phyloP scores from a whole-genome alignment of 169 alveolate genomes.

The Cryptosporidium ryanae region DNA sequence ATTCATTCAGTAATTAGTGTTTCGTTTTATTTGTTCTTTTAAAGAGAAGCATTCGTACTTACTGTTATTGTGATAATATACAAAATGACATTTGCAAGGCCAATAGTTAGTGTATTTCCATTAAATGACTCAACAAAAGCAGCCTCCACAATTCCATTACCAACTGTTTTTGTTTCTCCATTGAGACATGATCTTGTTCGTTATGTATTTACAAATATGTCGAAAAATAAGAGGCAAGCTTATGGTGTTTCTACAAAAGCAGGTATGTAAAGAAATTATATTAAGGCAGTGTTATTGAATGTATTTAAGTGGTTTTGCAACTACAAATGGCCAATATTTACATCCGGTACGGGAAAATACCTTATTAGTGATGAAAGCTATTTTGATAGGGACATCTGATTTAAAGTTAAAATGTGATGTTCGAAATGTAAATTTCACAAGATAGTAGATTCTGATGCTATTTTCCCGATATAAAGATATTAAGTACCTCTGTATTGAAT shows the following conservation, averaged over 20 bases:
- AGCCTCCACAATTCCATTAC: conserved; percentile 87
- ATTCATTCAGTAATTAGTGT: too few species aligned
- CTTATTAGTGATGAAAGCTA: conserved; percentile 33
- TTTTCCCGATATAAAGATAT: not conserved
- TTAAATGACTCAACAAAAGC: conserved; percentile 81
- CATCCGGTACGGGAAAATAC: too few species aligned
- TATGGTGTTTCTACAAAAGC: conserved; percentile 92
- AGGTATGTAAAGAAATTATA: conserved; percentile 77
- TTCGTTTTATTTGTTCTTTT: too few species aligned
- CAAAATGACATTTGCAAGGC: conserved; percentile 83
- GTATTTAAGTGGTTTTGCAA: not conserved
- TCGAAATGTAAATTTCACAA: conserved; percentile 24
- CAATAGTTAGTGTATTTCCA: conserved; percentile 86
- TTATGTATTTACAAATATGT: conserved; percentile 92
- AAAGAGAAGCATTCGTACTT: too few species aligned
- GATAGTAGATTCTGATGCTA: conserved; percentile 73
- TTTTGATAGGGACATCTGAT: conserved; percentile 73
- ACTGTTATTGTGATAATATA: too few species aligned
- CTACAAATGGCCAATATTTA: too few species aligned
- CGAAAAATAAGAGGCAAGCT: conserved; percentile 96
- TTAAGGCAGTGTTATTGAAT: not conserved
- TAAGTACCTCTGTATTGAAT: too few species aligned
- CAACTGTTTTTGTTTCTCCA: conserved; percentile 95
- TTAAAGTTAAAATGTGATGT: not conserved
- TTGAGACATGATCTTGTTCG: conserved; percentile 97